A percentile compares a stretch with the other conserved stretches of the same genome.
These are phyloP conservation scores for Omphalotus guepiniiformis DNA, from an alignment of 768 basidiomycete genomes.

Conservation along the genomic window DNA sequence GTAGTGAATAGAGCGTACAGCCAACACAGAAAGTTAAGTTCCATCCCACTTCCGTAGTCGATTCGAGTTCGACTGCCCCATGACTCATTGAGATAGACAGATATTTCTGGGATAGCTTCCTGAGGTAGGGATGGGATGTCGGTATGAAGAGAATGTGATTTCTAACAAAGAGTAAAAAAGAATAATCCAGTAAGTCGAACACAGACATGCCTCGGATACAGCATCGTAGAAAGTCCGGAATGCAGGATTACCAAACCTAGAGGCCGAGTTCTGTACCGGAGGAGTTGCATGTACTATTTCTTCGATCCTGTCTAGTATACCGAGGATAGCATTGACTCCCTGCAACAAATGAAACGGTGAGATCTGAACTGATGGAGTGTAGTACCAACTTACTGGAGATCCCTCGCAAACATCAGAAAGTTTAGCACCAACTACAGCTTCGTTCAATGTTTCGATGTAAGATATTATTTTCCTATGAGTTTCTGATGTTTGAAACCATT, in stretches of 20 bases:
- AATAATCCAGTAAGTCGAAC: background rate
- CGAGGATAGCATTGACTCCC: constrained; percentile 61
- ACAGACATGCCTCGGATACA: constrained; percentile 53
- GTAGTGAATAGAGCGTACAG: constrained; percentile 50
- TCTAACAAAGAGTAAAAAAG: constrained; percentile 27
- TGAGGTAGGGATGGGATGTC: constrained; percentile 51
- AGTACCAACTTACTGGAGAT: constrained; percentile 50
- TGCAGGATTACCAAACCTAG: constrained; percentile 96
- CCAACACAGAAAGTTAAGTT: constrained; percentile 96
- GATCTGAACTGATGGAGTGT: background rate
- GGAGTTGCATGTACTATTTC: constrained; percentile 66
- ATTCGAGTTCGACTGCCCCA: constrained; percentile 93
- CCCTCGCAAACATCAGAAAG: constrained; percentile 57
- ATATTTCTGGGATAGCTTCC: constrained; percentile 63
- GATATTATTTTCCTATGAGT: constrained; percentile 64
- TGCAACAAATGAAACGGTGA: too few relatives aligned
- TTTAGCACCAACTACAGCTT: constrained; percentile 70
- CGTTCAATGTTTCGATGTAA: constrained; percentile 75
- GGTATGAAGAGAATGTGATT: constrained; percentile 53
- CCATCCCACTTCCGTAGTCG: constrained; percentile 99
- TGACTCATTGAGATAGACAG: constrained; percentile 75
- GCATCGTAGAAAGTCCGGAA: constrained; percentile 90
- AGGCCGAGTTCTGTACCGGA: constrained; percentile 84
- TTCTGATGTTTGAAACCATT: constrained; percentile 72
- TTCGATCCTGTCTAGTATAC: constrained; percentile 64